Percentiles rank a stretch among this genome's conserved stretches.
phyloP scores from a whole-genome alignment of 2,329 filamentous ascomycete species.

The Trematosphaeria pertusa region DNA sequence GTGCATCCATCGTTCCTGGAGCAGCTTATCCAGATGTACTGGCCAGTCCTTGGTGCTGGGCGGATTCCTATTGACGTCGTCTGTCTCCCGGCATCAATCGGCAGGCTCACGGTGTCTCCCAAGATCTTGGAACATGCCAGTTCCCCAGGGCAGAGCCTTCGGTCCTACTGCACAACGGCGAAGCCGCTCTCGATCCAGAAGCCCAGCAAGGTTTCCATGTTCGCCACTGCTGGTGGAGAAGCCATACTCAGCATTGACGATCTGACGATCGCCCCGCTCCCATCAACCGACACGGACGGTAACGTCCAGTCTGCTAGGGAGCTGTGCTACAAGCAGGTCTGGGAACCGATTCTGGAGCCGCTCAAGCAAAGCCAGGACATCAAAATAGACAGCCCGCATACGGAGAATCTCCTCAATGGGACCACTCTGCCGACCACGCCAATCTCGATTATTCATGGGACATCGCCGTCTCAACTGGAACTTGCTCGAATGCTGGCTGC shows the following conservation, averaged over 20 bases:
- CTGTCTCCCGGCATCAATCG: slow-evolving; percentile 32
- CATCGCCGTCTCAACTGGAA: slow-evolving; percentile 14
- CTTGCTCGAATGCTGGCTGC: slow-evolving; percentile 23
- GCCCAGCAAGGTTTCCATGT: slow-evolving; percentile 31
- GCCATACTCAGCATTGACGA: slow-evolving; percentile 29
- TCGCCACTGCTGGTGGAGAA: slow-evolving; percentile 23
- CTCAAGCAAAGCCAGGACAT: slow-evolving; percentile 3
- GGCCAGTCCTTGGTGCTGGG: slow-evolving; percentile 30
- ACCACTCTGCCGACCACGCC: slow-evolving; percentile 8
- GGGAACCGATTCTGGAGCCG: slow-evolving; percentile 25
- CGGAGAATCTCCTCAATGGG: not conserved
- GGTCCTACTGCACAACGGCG: slow-evolving; percentile 22
- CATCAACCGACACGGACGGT: slow-evolving; percentile 13
- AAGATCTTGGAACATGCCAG: slow-evolving; percentile 12
- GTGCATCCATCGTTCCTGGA: slow-evolving; percentile 37
- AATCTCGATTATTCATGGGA: slow-evolving; percentile 22
- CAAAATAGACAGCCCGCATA: slow-evolving; percentile 13
- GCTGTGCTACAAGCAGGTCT: slow-evolving; percentile 37
- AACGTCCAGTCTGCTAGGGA: slow-evolving; percentile 20
- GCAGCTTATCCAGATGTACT: slow-evolving; percentile 35
- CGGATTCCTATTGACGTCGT: slow-evolving; percentile 19
- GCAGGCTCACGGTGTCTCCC: slow-evolving; percentile 26
- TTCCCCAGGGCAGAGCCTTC: slow-evolving; percentile 12
- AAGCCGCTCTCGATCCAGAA: slow-evolving; percentile 10
- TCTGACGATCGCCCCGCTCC: slow-evolving; percentile 29